Conservation (phyloP, 768 basidiomycete species). For the Lentinus brumalis region DNA sequence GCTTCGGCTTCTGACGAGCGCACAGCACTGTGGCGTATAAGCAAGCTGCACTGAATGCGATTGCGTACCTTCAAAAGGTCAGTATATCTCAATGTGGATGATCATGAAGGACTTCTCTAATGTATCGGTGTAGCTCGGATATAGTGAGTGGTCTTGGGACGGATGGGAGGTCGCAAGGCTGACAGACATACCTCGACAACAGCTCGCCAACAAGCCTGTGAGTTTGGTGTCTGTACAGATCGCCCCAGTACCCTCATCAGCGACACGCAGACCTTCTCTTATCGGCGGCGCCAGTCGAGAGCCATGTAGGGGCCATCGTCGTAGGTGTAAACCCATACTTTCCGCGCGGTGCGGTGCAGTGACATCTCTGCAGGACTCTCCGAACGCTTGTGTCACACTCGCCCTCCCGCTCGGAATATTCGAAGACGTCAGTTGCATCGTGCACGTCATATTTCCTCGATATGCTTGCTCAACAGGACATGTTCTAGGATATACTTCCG, state of each 20-base stretch:
- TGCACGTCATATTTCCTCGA: too few relatives aligned
- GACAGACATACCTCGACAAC: not conserved
- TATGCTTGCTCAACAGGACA: too few relatives aligned
- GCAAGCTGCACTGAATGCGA: conserved; percentile 76
- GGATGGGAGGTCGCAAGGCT: too few relatives aligned
- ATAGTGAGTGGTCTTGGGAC: conserved; percentile 49
- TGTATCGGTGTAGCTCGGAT: conserved; percentile 52
- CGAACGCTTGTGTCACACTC: conserved; percentile 77
- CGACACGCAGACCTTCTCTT: conserved; percentile 57
- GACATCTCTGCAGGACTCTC: conserved; percentile 53
- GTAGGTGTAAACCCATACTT: conserved; percentile 38
- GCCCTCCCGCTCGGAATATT: conserved; percentile 80
- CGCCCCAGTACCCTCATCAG: not conserved
- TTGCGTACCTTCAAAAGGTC: conserved; percentile 72
- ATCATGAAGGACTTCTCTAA: too few relatives aligned
- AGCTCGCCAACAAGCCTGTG: conserved; percentile 81
- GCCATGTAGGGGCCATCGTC: conserved; percentile 70
- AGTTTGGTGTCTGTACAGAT: conserved; percentile 8
- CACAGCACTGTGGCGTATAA: conserved; percentile 73
- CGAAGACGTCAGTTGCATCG: conserved; percentile 51
- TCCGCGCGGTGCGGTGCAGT: not conserved
- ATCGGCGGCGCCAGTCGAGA: conserved; percentile 70
- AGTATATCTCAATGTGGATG: not conserved
- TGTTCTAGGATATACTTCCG: too few relatives aligned
- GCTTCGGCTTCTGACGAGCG: not conserved